Base-by-base conservation (phyloP, 1,284 basidiomycete genomes). In the Neolentinus lepideus region DNA sequence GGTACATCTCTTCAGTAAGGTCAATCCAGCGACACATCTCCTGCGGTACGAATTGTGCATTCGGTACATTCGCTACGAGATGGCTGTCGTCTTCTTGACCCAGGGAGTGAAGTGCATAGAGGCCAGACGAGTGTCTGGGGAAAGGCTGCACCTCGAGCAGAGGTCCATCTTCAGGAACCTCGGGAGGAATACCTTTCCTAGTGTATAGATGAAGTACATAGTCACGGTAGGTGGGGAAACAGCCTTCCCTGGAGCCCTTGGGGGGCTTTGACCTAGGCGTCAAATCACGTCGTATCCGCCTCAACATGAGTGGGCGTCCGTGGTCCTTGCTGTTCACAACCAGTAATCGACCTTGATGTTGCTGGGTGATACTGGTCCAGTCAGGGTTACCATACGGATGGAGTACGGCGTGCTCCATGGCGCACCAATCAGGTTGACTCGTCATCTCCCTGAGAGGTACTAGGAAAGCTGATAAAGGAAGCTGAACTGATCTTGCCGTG, bases 231-330 rank as follows among this genome's bases (percentile, higher is more conserved):
- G 80, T 85, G 1, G 72, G 54, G 57, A 62, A 76, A 0, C 60
- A 69, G 14, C 68, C 68, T 64, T 84, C 83, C 27, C 71, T 70
- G 8, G 80, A 76, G 4, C 76, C 81, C 1, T 67, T 63, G 0
- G 70, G 69, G 1, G 85, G 83, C 11, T 56, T 62, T 52, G 85
- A 87, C 62, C 78, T 66, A 1, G 85, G 84, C 0, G 81, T 80
- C 22, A 91, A 68, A 65, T 92, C 88, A 35, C 74, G 58, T 35
- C 85, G 78, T 59, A 90, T 75, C 31, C 69, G 69, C 56, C 75
- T 75, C 48, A 92, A 71, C 48, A 84, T 61, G 43, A 80, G 73
- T 1, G 77, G 72, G n/a, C 80, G 77, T 3, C 83, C 86, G 38
- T 70, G 68, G 60, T 81, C 75, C 63, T 79, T 78, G 55, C 58